Conservation (phyloP, 177 flowering plant species). For the Vitis hybrid region DNA sequence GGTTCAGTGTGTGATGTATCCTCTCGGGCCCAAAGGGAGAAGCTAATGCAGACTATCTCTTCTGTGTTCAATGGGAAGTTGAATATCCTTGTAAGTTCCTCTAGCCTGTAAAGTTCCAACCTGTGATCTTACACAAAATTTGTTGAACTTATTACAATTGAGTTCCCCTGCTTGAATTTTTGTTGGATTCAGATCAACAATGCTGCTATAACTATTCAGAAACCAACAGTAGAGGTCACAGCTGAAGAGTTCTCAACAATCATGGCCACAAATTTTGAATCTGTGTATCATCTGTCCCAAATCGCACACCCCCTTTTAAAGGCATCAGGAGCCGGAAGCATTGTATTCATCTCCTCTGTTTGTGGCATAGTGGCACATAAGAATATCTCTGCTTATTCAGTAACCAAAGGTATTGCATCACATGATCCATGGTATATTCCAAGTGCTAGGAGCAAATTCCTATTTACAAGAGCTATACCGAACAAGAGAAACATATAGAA, state of each 20-base stretch:
- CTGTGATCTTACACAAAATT: background rate
- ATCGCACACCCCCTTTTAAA: slow-evolving; percentile 69
- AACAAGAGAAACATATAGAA: too few relatives aligned
- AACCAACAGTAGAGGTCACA: slow-evolving; percentile 50
- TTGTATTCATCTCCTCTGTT: slow-evolving; percentile 68
- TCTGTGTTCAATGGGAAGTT: slow-evolving; percentile 51
- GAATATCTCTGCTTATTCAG: slow-evolving; percentile 40
- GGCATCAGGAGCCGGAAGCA: slow-evolving; percentile 54
- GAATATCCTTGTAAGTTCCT: slow-evolving; percentile 43
- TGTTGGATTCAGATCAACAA: slow-evolving; percentile 46
- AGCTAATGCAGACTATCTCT: slow-evolving; percentile 36
- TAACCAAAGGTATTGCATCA: slow-evolving; percentile 53
- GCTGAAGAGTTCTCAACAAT: slow-evolving; percentile 49
- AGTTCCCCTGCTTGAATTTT: background rate
- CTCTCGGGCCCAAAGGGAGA: slow-evolving; percentile 25
- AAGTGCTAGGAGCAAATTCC: too few relatives aligned
- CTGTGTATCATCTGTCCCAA: slow-evolving; percentile 56
- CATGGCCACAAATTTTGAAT: slow-evolving; percentile 58
- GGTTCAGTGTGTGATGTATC: slow-evolving; percentile 44
- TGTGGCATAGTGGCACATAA: slow-evolving; percentile 44
- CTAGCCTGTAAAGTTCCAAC: background rate
- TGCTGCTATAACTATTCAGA: slow-evolving; percentile 52
- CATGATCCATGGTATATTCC: too few relatives aligned
- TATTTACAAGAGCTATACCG: too few relatives aligned
- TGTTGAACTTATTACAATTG: too few relatives aligned